phyloP scores from a whole-genome alignment of 805 yeast genomes.

The Saturnispora diversa region DNA sequence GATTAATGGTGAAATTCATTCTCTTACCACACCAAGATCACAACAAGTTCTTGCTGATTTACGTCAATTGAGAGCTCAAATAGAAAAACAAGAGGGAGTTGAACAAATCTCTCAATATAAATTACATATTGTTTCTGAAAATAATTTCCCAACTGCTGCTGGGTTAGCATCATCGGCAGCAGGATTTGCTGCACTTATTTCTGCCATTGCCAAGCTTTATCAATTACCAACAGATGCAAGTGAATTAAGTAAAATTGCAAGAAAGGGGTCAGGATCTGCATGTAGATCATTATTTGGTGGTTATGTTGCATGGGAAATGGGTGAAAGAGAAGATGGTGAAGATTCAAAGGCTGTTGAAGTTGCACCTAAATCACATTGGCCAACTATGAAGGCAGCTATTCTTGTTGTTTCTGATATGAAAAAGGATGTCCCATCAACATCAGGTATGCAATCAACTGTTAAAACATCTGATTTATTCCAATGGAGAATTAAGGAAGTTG shows the following conservation, averaged over 20 bases:
- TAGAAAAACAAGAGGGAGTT: conserved; percentile 51
- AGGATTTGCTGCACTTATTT: conserved; percentile 93
- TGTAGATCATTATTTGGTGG: conserved; percentile 97
- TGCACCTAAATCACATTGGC: conserved; percentile 83
- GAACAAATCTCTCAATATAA: conserved; percentile 58
- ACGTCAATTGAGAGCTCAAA: conserved; percentile 52
- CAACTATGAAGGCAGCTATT: conserved; percentile 83
- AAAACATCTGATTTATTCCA: conserved; percentile 79
- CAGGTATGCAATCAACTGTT: conserved; percentile 96
- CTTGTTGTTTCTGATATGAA: conserved; percentile 88
- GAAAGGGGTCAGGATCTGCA: conserved; percentile 98
- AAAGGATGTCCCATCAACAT: conserved; percentile 90
- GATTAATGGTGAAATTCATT: conserved; percentile 80
- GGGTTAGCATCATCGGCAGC: conserved; percentile 98
- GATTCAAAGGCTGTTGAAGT: conserved; percentile 94
- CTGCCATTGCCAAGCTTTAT: conserved; percentile 79
- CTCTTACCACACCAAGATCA: conserved; percentile 54
- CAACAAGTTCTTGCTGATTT: conserved; percentile 71
- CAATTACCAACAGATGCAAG: conserved; percentile 77
- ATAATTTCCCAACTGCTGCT: conserved; percentile 98
- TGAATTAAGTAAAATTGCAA: conserved; percentile 85
- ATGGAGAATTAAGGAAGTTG: conserved; percentile 71
- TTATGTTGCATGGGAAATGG: conserved; percentile 99
- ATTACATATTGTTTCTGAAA: conserved; percentile 80
- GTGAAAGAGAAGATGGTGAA: conserved; percentile 60